phyloP scores from a whole-genome alignment of 169 alveolate genomes.

The Plasmodium knowlesi region DNA sequence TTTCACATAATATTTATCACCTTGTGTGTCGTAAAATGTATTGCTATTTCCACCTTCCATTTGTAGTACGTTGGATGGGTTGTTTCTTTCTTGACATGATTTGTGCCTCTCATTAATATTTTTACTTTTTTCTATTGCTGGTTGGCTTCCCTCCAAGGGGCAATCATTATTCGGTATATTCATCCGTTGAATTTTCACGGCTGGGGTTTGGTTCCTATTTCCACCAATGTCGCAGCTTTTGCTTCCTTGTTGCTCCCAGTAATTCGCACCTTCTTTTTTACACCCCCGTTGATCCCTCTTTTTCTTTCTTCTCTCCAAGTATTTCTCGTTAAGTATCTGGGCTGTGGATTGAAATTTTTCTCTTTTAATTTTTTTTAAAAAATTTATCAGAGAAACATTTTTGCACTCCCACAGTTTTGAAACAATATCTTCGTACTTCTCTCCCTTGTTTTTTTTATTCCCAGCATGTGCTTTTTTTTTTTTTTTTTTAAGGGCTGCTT shows the following conservation, averaged over 20 bases:
- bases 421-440: not conserved
- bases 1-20: not conserved
- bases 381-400: conserved; percentile 8
- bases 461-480: not conserved
- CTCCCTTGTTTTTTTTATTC: not conserved
- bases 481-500: not conserved
- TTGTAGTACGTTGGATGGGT: not conserved
- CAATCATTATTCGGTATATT: conserved; percentile 8
- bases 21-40: not conserved
- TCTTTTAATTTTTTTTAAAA: conserved; percentile 17
- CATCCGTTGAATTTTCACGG: not conserved
- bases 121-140: not conserved
- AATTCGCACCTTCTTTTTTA: not conserved
- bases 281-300: not conserved
- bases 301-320: not conserved
- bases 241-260: not conserved
- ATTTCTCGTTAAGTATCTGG: not conserved
- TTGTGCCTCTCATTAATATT: not conserved
- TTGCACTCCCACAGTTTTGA: not conserved
- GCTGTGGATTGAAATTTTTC: not conserved
- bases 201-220: not conserved
- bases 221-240: not conserved
- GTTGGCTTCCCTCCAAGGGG: not conserved
- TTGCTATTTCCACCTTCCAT: not conserved
- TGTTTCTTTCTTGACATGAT: not conserved